Base-by-base conservation (phyloP, 306 rosid species). In the Sicyos baderoa region DNA sequence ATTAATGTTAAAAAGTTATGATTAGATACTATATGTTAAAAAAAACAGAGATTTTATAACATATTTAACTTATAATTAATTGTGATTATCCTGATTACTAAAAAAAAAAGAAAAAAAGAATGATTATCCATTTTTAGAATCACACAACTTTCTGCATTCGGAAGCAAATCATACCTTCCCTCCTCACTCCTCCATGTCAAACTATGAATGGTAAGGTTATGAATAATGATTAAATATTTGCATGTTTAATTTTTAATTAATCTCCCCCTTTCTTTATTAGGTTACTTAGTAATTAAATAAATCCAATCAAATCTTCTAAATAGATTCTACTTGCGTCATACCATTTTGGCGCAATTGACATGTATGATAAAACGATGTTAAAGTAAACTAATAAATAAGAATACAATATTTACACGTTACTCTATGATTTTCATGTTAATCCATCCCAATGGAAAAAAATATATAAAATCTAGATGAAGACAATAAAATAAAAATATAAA, bases 111-210 rank as follows among this genome's bases (percentile, higher is more conserved):
- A 25, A 25, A 25, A 25, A 25, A 25, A 25, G 3, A 45, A 66
- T 45, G 18, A 45, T 23, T 40, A 65, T 65, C 71, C 71, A 45
- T 21, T 65, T 45, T 65, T 18, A 42, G 19, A 21, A 62, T 18
- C 50, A n/a, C 5, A 12, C 29, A 1, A 44, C 18, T 52, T 42
- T 37, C 69, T 37, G 50, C 29, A 62, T 63, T 19, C 29, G 70
- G 70, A 63, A 63, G 70, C 53, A 63, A 62, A 62, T 42, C 70
- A 11, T 12, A 62, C 50, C 50, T 62, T 62, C 25, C 7, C 50
- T n/a, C 48, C 18, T 1, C 19, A 16, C 16, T 37, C 54, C 45
- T 45, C 55, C 71, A 22, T 66, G 71, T 47, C 53, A 11, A 40
- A 4, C 70, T 64, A 21, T 44, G 70, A 64, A 44, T 64, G 70